Percentiles rank a stretch among this genome's conserved stretches.
phyloP scores from a whole-genome alignment of 2,329 filamentous ascomycete genomes.

The Colletotrichum limetticola region DNA sequence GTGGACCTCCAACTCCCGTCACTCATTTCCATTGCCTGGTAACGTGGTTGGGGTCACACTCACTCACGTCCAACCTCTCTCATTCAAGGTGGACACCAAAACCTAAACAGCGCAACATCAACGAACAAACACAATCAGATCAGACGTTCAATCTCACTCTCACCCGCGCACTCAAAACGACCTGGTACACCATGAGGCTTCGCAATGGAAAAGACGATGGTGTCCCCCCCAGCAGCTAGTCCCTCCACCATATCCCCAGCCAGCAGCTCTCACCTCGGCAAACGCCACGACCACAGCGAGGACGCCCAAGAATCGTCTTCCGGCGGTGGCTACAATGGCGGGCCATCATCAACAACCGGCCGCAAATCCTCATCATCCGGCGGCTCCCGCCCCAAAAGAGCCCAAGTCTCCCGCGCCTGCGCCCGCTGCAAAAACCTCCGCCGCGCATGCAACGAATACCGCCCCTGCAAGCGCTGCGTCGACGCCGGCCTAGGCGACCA shows the following conservation, averaged over 20 bases:
- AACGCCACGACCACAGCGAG: conserved; percentile 20
- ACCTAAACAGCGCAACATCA: neutral
- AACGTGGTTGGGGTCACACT: neutral
- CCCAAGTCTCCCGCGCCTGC: conserved; percentile 56
- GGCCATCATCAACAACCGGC: no score
- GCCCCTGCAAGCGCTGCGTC: conserved; percentile 55
- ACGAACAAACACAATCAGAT: no score
- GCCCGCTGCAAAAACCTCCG: conserved; percentile 54
- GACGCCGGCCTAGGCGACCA: conserved; percentile 53
- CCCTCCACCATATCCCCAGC: conserved; percentile 30
- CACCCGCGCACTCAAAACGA: neutral
- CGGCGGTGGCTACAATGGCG: neutral
- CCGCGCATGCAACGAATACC: conserved; percentile 55
- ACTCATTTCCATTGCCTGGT: neutral
- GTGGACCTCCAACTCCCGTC: neutral
- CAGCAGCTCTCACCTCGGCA: conserved; percentile 33
- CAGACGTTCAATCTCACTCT: no score
- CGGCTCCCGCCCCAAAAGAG: conserved; percentile 28
- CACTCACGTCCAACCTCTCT: conserved; percentile 11
- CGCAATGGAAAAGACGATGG: conserved; percentile 31
- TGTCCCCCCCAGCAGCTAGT: conserved; percentile 34
- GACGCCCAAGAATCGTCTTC: conserved; percentile 8
- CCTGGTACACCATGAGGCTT: conserved; percentile 26
- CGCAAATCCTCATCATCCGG: conserved; percentile 15
- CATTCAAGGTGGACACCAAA: neutral